Evolutionary conservation across 768 basidiomycete genomes (phyloP), one percentile per base, ranked within the genome.

Genomic region (Leccinum broughii): DNA sequence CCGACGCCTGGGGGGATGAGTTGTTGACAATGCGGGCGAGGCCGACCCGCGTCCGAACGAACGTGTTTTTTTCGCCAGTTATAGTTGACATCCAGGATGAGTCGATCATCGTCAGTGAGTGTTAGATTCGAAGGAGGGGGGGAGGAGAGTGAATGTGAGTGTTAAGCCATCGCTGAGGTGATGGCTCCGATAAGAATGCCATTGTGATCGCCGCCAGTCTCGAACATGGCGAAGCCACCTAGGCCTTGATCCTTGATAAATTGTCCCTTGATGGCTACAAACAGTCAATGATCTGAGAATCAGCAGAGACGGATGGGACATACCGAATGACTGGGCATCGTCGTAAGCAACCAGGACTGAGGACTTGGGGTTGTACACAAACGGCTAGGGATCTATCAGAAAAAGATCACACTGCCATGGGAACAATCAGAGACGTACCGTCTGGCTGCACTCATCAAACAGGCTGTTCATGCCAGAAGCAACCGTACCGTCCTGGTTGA

Each of bases 391-490:
- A 28, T 41, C 15, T 1, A 9, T 72, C 28, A 66, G 52, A 56
- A 15, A 39, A 22, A 6, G 46, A 39, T 24, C 59, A 26, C 5
- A 8, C 22, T 35, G 26, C 17, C 51, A 17, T 9, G 7, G 1
- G 1, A 26, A 56, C 28, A 3, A 41, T 14, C 6, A 37, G 8
- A 4, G 3, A 76, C 85, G 34, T 62, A 92, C 90, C 57, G 91
- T 93, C 75, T 90, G 83, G 62, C 84, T 88, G 77, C 90, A 92
- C 6, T 79, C 67, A 61, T 91, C 88, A 64, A 78, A 90, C 14
- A 75, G 64, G 68, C 84, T 82, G 9, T 69, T 66, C 66, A 89
- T 85, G 3, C 83, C 83, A 1, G 68, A 59, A 9, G 81, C 81
- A 15, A 80, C 87, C 80, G 60, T 80, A 69, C 80, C 82, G 14